Conservation (phyloP, 306 rosid species). For the Rosa multiflora region DNA sequence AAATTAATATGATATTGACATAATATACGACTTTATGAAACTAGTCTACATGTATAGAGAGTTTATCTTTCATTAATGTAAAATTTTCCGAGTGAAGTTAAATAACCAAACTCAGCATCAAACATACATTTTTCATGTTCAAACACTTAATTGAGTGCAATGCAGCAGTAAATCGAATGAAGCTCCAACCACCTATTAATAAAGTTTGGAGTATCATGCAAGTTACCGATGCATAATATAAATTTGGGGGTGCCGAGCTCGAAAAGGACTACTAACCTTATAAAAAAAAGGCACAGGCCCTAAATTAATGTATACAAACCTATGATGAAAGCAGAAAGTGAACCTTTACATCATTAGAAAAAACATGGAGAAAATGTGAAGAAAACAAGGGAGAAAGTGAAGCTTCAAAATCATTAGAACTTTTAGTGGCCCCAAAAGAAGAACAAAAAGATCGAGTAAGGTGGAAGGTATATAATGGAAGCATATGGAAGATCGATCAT, state of each 20-base stretch:
- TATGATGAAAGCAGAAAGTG: not conserved
- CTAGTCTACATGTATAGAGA: too few species aligned
- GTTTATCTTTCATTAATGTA: too few species aligned
- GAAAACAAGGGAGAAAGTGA: not conserved
- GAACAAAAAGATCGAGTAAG: slow-evolving; percentile 23
- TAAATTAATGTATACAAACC: not conserved
- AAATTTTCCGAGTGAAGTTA: too few species aligned
- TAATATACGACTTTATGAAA: too few species aligned
- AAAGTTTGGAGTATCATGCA: not conserved
- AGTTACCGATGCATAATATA: not conserved
- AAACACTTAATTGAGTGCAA: not conserved
- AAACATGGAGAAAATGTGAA: not conserved
- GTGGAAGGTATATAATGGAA: slow-evolving; percentile 13
- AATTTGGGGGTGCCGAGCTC: not conserved
- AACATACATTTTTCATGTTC: not conserved
- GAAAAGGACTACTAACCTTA: not conserved
- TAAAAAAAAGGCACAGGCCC: not conserved
- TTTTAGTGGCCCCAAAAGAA: slow-evolving; percentile 18
- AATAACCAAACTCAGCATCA: not conserved
- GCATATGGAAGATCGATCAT: not conserved
- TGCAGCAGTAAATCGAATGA: not conserved
- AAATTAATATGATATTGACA: too few species aligned
- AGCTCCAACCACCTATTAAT: not conserved
- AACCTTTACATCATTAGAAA: not conserved
- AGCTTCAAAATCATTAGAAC: slow-evolving; percentile 25